Conservation (phyloP, 495 filamentous ascomycete species). For the Daldinia concentrica region DNA sequence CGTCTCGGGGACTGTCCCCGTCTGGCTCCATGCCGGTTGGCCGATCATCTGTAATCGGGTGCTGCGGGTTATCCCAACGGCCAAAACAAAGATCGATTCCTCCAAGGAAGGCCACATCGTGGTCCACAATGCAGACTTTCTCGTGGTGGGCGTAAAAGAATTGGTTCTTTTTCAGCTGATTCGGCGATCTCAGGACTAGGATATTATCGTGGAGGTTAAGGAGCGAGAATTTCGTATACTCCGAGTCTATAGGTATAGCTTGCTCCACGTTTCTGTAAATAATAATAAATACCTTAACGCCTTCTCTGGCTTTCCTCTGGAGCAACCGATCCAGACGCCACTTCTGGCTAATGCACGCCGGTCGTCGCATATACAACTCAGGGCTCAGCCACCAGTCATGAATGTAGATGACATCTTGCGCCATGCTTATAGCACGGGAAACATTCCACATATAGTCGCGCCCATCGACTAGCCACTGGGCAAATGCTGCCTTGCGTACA, state of each 20-base stretch:
- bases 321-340: slow-evolving; percentile 97
- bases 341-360: slow-evolving; percentile 97
- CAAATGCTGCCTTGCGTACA: slow-evolving; percentile 84
- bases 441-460: slow-evolving; percentile 99
- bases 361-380: slow-evolving; percentile 94
- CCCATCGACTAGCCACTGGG: slow-evolving; percentile 96
- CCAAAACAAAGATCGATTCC: slow-evolving; percentile 98
- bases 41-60: slow-evolving; percentile 90
- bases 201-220: slow-evolving; percentile 96
- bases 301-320: slow-evolving; percentile 90
- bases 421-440: slow-evolving; percentile 95
- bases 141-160: slow-evolving; percentile 99
- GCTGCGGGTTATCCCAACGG: slow-evolving; percentile 95
- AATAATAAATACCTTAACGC: slow-evolving; percentile 98
- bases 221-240: slow-evolving; percentile 97
- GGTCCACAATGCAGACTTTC: slow-evolving; percentile 94
- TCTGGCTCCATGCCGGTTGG: slow-evolving; percentile 90
- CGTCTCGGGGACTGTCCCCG: slow-evolving; percentile 78
- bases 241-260: slow-evolving; percentile 97
- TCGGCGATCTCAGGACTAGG: slow-evolving; percentile 93
- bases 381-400: slow-evolving; percentile 99
- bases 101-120: slow-evolving; percentile 94
- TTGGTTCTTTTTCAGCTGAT: slow-evolving; percentile 98
- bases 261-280: slow-evolving; percentile 99
- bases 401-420: slow-evolving; percentile 98